These are phyloP conservation scores for Aspergillus novofumigatus DNA, from an alignment of 2,329 filamentous ascomycete genomes.

Conservation along the genomic window DNA sequence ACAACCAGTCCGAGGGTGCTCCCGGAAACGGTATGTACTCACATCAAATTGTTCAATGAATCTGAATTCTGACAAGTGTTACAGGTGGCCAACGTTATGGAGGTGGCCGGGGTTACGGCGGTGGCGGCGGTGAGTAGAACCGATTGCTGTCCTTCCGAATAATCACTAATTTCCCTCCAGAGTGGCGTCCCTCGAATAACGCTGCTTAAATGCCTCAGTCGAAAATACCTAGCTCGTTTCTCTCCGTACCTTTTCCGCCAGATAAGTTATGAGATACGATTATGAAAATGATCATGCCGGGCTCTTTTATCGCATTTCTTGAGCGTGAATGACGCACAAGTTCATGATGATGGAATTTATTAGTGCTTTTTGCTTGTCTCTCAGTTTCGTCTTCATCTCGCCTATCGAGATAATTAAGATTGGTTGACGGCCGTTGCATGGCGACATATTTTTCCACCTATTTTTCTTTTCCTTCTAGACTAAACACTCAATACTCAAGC, in stretches of 20 bases:
- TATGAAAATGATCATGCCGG: neutral
- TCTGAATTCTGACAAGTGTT: neutral
- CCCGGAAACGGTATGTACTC: constrained; percentile 18
- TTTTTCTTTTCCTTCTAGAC: neutral
- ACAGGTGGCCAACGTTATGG: neutral
- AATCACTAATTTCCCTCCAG: neutral
- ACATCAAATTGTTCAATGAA: neutral
- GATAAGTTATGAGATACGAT: neutral
- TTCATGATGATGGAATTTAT: neutral
- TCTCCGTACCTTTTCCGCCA: neutral
- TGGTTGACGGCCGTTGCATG: neutral
- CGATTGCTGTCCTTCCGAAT: neutral
- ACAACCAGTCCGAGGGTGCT: constrained; percentile 37
- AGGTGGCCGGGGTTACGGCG: neutral
- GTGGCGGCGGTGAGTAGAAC: neutral
- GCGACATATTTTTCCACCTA: neutral
- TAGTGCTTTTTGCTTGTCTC: neutral
- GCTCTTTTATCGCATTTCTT: neutral
- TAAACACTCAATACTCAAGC: neutral
- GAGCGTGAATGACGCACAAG: neutral
- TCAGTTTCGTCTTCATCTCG: neutral
- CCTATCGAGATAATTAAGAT: neutral
- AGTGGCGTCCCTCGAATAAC: neutral
- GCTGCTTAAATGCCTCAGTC: neutral
- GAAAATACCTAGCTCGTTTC: neutral